These are phyloP conservation scores for Diplodia corticola DNA, from an alignment of 2,329 filamentous ascomycete genomes.

Conservation along the genomic window DNA sequence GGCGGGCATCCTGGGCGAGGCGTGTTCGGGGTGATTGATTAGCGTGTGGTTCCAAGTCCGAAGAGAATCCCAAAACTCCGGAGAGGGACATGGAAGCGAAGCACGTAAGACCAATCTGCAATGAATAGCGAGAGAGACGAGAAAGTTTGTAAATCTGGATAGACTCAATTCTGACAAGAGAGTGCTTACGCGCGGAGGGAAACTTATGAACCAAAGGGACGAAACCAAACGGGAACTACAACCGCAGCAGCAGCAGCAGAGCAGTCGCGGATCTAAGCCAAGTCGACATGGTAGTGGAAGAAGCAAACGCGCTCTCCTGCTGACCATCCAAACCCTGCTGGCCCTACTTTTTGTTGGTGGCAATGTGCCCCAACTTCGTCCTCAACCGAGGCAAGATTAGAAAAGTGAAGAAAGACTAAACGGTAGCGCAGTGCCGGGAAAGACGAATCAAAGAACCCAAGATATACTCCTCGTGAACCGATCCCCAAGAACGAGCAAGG, in stretches of 20 bases:
- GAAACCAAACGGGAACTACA: too few relatives aligned
- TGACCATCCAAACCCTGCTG: background rate
- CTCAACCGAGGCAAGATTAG: background rate
- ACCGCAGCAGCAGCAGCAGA: background rate
- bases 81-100: background rate
- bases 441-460: background rate
- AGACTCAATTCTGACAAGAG: background rate
- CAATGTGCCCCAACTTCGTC: background rate
- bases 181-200: background rate
- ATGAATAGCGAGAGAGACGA: too few relatives aligned
- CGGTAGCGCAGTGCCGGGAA: background rate
- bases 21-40: background rate
- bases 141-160: background rate
- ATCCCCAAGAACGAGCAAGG: too few relatives aligned
- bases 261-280: background rate
- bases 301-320: background rate
- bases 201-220: too few relatives aligned
- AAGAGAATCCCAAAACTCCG: background rate
- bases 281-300: background rate
- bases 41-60: background rate
- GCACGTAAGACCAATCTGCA: background rate
- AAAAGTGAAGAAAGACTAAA: background rate
- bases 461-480: too few relatives aligned
- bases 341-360: background rate
- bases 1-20: too few relatives aligned